phyloP scores from a whole-genome alignment of 2,329 filamentous ascomycete species.

The Aspergillus luchuensis region DNA sequence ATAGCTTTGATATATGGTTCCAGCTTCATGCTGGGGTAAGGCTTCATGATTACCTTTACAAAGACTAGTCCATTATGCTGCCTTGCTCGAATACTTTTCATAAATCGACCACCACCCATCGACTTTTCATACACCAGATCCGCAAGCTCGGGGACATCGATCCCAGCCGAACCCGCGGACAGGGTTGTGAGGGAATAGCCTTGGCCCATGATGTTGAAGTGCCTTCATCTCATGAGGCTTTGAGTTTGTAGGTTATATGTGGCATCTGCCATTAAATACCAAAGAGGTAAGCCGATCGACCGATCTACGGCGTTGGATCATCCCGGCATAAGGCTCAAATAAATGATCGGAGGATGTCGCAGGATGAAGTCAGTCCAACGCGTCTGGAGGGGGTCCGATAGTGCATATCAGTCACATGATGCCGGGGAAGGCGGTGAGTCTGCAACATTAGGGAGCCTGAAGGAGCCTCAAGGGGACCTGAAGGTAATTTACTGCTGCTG shows the following conservation, averaged over 20 bases:
- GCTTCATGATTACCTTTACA: constrained; percentile 93
- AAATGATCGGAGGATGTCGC: constrained; percentile 5
- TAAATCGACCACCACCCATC: constrained; percentile 87
- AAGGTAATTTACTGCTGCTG: too few species aligned
- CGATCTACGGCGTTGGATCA: background rate
- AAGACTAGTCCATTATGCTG: constrained; percentile 89
- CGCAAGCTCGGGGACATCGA: constrained; percentile 88
- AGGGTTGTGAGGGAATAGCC: constrained; percentile 92
- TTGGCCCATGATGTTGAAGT: constrained; percentile 74
- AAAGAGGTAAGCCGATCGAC: background rate
- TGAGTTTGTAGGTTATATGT: background rate
- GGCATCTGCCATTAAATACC: background rate
- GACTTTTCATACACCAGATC: constrained; percentile 92
- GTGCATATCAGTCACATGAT: constrained; percentile 10
- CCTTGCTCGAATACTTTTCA: constrained; percentile 91
- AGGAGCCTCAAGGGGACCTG: too few species aligned
- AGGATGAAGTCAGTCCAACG: background rate
- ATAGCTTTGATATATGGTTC: constrained; percentile 77
- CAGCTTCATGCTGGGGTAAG: constrained; percentile 78
- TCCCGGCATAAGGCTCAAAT: background rate
- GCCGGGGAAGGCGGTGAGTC: constrained; percentile 11
- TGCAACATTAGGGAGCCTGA: background rate
- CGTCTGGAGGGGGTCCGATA: constrained; percentile 2
- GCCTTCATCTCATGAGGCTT: constrained; percentile 32
- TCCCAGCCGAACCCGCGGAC: constrained; percentile 86